phyloP scores from a whole-genome alignment of 345 rosid genomes.

The Hibiscus mutabilis region DNA sequence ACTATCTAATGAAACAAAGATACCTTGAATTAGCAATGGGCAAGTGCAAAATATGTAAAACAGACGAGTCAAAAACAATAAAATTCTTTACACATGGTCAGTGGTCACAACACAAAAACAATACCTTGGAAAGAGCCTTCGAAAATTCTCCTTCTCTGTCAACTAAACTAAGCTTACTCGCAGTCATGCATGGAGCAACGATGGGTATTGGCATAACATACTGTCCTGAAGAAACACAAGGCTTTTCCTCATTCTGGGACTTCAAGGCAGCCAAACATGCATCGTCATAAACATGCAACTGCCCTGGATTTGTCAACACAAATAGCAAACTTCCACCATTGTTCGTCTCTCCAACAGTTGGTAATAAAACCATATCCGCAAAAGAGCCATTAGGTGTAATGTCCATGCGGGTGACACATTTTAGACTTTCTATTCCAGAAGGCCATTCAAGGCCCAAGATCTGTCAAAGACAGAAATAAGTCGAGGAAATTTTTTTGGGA shows the following conservation, averaged over 20 bases:
- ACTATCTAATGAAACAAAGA: slow-evolving; percentile 40
- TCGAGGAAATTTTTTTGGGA: background rate
- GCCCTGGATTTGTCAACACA: slow-evolving; percentile 71
- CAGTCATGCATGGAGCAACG: slow-evolving; percentile 54
- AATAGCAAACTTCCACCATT: slow-evolving; percentile 34
- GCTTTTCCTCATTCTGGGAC: slow-evolving; percentile 39
- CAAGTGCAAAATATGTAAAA: background rate
- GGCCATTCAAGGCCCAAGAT: slow-evolving; percentile 70
- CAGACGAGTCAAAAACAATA: background rate
- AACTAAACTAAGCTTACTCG: slow-evolving; percentile 39
- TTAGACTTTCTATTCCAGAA: slow-evolving; percentile 51
- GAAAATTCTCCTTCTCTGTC: slow-evolving; percentile 33
- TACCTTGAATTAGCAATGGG: background rate
- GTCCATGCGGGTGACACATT: slow-evolving; percentile 57
- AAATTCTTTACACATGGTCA: background rate
- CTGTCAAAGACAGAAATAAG: slow-evolving; percentile 31
- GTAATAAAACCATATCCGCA: slow-evolving; percentile 72
- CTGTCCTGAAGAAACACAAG: slow-evolving; percentile 39
- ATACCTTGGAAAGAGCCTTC: slow-evolving; percentile 54
- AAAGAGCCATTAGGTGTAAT: slow-evolving; percentile 67
- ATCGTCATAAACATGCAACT: slow-evolving; percentile 57
- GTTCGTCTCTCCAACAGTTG: slow-evolving; percentile 32
- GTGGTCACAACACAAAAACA: background rate
- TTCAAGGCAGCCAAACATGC: slow-evolving; percentile 41
- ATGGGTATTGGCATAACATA: slow-evolving; percentile 55